A percentile compares a stretch with the other conserved stretches of the same genome.
These are phyloP conservation scores for Liriodendron chinense DNA, from an alignment of 164 flowering plant species.

Conservation along the genomic window DNA sequence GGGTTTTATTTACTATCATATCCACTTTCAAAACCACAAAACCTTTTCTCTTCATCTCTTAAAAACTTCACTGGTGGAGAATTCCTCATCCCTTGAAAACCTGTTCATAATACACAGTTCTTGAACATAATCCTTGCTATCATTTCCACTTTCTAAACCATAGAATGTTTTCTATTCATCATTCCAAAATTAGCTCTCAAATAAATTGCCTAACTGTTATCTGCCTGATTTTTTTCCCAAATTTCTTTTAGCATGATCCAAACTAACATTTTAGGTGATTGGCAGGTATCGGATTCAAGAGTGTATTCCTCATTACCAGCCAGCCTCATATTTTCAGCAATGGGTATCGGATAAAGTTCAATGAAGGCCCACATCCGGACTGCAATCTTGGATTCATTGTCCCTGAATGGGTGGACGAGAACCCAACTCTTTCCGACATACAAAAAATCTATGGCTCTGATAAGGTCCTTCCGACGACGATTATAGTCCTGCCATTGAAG, in stretches of 20 bases:
- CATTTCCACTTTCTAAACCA: too few relatives aligned
- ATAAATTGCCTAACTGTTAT: conserved; percentile 69
- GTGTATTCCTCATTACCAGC: conserved; percentile 60
- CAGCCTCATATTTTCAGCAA: conserved; percentile 66
- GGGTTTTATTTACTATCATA: too few relatives aligned
- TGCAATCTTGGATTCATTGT: conserved; percentile 58
- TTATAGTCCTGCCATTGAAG: conserved; percentile 53
- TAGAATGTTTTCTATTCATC: not conserved
- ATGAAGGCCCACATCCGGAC: conserved; percentile 44
- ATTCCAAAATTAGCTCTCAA: not conserved
- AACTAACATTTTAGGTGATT: not conserved
- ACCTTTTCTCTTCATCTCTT: too few relatives aligned
- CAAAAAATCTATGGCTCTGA: conserved; percentile 36
- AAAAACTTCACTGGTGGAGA: too few relatives aligned
- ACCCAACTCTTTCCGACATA: conserved; percentile 44
- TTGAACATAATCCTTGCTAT: too few relatives aligned
- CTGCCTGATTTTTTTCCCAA: conserved; percentile 8
- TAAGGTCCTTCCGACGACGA: conserved; percentile 44
- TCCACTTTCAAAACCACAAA: too few relatives aligned
- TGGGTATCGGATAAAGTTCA: conserved; percentile 62
- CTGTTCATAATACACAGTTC: too few relatives aligned
- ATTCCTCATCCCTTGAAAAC: too few relatives aligned
- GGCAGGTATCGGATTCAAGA: conserved; percentile 78
- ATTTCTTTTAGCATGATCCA: too few relatives aligned
- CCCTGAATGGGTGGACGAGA: conserved; percentile 68